phyloP scores from a whole-genome alignment of 2,329 filamentous ascomycete species.

The Penicillium sp. region DNA sequence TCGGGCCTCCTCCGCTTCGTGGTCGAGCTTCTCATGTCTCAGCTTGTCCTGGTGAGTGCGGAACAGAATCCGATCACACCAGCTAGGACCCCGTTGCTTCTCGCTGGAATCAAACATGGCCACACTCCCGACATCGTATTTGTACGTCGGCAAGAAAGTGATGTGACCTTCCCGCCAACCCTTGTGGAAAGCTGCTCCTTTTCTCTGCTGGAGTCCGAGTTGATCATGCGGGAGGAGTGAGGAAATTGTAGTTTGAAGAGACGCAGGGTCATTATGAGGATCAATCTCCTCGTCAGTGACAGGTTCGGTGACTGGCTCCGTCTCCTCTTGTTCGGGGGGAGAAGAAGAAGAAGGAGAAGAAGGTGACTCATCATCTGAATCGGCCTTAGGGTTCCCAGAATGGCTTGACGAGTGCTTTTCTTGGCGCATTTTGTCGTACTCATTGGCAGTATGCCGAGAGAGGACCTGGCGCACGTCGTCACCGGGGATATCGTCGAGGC shows the following conservation, averaged over 20 bases:
- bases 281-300: constrained; percentile 64
- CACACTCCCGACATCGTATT: constrained; percentile 93
- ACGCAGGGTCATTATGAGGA: constrained; percentile 73
- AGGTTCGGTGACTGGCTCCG: constrained; percentile 41
- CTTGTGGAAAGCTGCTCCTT: constrained; percentile 79
- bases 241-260: constrained; percentile 81
- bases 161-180: constrained; percentile 90
- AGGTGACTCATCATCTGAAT: constrained; percentile 2
- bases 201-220: constrained; percentile 68
- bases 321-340: constrained; percentile 6
- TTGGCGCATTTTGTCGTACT: constrained; percentile 61
- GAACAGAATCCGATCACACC: constrained; percentile 93
- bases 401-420: constrained; percentile 20
- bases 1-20: constrained; percentile 64
- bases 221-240: constrained; percentile 91
- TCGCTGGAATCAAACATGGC: constrained; percentile 93
- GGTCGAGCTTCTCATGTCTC: constrained; percentile 60
- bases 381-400: not conserved
- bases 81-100: constrained; percentile 87
- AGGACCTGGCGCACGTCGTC: constrained; percentile 85
- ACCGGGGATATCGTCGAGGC: constrained; percentile 81
- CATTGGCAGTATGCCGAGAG: constrained; percentile 75
- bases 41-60: constrained; percentile 70
- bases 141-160: constrained; percentile 89
- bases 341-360: constrained; percentile 3